Percentiles rank a stretch among this genome's conserved stretches.
Evolutionary conservation across 139 green algal genomes (phyloP).

Genomic region (Yamagishiella unicocca): DNA sequence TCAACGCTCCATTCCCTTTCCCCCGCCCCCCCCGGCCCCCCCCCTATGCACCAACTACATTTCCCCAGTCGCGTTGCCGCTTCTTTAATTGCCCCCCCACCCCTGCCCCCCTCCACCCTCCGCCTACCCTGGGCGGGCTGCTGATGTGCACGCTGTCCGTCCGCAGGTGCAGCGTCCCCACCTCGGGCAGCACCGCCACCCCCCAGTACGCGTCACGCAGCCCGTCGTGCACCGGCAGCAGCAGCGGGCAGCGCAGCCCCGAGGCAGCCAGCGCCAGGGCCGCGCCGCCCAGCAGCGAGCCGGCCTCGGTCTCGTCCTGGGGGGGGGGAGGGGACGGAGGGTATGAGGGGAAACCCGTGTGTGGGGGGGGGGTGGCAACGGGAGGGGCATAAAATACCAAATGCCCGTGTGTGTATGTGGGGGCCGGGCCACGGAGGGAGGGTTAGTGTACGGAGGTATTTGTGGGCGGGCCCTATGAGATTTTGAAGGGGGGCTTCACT

Average conservation of each 20-base stretch:
- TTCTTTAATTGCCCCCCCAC: neutral
- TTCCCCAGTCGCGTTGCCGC: neutral
- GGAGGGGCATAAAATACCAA: neutral
- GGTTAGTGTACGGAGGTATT: too few relatives aligned
- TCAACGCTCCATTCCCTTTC: too few relatives aligned
- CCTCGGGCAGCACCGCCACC: slow-evolving; percentile 51
- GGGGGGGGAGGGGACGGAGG: neutral
- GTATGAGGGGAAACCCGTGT: neutral
- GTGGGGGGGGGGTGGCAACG: neutral
- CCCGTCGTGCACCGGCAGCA: slow-evolving; percentile 84
- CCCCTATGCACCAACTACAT: too few relatives aligned
- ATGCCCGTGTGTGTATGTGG: neutral
- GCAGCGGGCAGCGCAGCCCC: slow-evolving; percentile 66
- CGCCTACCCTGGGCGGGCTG: slow-evolving; percentile 45
- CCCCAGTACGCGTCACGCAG: slow-evolving; percentile 81
- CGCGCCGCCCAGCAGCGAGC: slow-evolving; percentile 70
- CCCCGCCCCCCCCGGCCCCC: too few relatives aligned
- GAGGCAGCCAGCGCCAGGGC: slow-evolving; percentile 63
- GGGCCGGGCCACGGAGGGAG: too few relatives aligned
- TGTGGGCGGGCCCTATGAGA: too few relatives aligned
- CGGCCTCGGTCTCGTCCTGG: slow-evolving; percentile 65
- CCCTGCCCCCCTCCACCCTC: neutral
- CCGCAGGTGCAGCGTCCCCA: slow-evolving; percentile 47
- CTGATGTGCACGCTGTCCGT: slow-evolving; percentile 76
- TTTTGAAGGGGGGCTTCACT: too few relatives aligned